Evolutionary conservation across 2,329 filamentous ascomycete species (phyloP).

Genomic region (Epichloe aotearoae): DNA sequence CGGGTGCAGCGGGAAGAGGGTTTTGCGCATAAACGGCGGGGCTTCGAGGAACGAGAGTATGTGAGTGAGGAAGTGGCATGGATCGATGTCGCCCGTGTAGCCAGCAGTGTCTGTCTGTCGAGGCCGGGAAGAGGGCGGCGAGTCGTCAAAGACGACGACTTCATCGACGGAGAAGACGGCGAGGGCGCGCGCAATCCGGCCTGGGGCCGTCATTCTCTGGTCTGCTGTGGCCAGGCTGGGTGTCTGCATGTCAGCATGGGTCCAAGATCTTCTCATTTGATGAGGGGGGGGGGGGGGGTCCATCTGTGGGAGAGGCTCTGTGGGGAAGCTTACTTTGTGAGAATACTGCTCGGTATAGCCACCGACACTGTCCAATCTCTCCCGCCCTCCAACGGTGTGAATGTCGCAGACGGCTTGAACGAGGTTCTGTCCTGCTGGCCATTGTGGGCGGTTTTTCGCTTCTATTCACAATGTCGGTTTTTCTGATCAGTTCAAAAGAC

Average conservation of each 20-base stretch:
- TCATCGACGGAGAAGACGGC: slow-evolving; percentile 79
- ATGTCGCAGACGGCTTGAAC: slow-evolving; percentile 53
- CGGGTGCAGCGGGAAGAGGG: slow-evolving; percentile 64
- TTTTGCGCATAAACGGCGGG: slow-evolving; percentile 66
- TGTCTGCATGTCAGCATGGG: background rate
- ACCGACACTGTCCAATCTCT: slow-evolving; percentile 64
- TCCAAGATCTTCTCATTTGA: background rate
- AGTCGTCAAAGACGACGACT: slow-evolving; percentile 69
- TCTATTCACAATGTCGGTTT: slow-evolving; percentile 22
- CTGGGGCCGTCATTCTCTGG: slow-evolving; percentile 59
- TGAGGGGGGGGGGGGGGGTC: too few relatives aligned
- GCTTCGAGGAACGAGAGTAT: slow-evolving; percentile 72
- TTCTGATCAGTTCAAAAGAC: background rate
- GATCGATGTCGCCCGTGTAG: slow-evolving; percentile 60
- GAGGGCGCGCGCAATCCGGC: slow-evolving; percentile 66
- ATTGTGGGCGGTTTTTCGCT: slow-evolving; percentile 34
- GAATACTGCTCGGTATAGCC: slow-evolving; percentile 65
- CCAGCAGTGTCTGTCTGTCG: slow-evolving; percentile 34
- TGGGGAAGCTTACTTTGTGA: slow-evolving; percentile 46
- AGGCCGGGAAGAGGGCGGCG: slow-evolving; percentile 31
- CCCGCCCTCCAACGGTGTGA: slow-evolving; percentile 47
- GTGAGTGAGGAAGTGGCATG: slow-evolving; percentile 68
- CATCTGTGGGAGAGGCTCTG: background rate
- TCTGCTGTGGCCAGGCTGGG: slow-evolving; percentile 57
- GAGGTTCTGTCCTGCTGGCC: slow-evolving; percentile 30